phyloP scores from a whole-genome alignment of 73 alveolate species.

The Symbiodinium pilosum region DNA sequence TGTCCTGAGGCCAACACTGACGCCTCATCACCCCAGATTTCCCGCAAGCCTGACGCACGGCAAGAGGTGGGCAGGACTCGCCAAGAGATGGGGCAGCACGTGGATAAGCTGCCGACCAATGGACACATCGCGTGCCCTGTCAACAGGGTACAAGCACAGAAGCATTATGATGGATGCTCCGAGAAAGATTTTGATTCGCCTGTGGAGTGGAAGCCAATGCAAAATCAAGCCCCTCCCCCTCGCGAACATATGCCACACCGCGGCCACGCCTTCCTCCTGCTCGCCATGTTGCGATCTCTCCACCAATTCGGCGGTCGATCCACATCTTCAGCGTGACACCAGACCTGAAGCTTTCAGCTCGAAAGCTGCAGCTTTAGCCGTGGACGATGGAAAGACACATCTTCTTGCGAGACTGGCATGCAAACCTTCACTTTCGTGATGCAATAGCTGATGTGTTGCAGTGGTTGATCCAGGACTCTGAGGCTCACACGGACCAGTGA shows the following conservation, averaged over 20 bases:
- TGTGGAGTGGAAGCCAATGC: too few species aligned
- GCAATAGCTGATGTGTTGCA: too few species aligned
- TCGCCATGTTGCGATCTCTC: slow-evolving; percentile 76
- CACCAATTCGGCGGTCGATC: slow-evolving; percentile 93
- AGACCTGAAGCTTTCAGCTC: background rate
- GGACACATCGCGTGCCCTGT: slow-evolving; percentile 49
- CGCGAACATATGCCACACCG: too few species aligned
- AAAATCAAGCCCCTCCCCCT: too few species aligned
- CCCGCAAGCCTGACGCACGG: background rate
- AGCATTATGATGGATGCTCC: background rate
- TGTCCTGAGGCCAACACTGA: background rate
- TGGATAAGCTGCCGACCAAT: slow-evolving; percentile 26
- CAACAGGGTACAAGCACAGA: background rate
- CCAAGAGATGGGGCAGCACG: too few species aligned
- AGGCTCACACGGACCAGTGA: background rate
- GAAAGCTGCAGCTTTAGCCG: background rate
- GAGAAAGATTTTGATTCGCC: too few species aligned
- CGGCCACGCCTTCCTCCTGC: slow-evolving; percentile 32
- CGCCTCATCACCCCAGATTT: background rate
- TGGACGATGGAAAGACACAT: background rate
- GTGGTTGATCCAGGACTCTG: background rate
- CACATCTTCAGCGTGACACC: slow-evolving; percentile 71
- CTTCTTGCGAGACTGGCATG: too few species aligned
- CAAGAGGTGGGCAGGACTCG: too few species aligned
- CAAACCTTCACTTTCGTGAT: too few species aligned